These are phyloP conservation scores for Fennellomyces sp. DNA, from an alignment of 371 early-diverging fungal genomes.

Conservation along the genomic window DNA sequence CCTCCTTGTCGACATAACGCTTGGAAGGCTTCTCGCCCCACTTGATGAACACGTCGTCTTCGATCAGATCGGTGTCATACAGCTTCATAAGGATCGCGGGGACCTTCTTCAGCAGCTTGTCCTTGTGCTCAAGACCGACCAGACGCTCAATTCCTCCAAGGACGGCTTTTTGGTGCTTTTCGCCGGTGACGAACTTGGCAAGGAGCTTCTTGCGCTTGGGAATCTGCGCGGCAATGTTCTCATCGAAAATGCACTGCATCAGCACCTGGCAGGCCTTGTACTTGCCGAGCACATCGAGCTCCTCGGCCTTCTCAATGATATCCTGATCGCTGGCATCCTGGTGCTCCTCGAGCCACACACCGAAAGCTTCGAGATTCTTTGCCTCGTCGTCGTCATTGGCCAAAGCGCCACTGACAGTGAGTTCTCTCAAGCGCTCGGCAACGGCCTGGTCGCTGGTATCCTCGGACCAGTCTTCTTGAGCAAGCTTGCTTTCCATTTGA, in stretches of 20 bases:
- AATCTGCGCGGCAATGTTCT: constrained; percentile 63
- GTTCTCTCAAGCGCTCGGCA: constrained; percentile 74
- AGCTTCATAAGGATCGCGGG: constrained; percentile 84
- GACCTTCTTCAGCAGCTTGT: constrained; percentile 71
- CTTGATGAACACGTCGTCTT: constrained; percentile 86
- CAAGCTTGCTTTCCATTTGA: constrained; percentile 63
- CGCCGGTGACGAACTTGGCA: constrained; percentile 66
- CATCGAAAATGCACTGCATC: constrained; percentile 75
- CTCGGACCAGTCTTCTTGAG: constrained; percentile 84
- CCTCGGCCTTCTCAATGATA: constrained; percentile 77
- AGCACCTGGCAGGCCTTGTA: constrained; percentile 77
- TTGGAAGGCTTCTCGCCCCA: constrained; percentile 93
- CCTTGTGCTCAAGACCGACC: constrained; percentile 68
- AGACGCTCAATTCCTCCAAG: constrained; percentile 94
- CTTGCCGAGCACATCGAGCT: constrained; percentile 77
- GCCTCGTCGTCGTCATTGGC: constrained; percentile 71
- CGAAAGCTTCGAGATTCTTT: constrained; percentile 74
- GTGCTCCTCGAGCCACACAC: constrained; percentile 65
- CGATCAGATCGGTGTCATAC: constrained; percentile 90
- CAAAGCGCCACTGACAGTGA: constrained; percentile 54
- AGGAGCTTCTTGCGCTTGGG: constrained; percentile 71
- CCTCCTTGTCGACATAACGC: constrained; percentile 84
- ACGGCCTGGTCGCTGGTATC: constrained; percentile 85
- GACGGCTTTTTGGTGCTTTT: constrained; percentile 88
- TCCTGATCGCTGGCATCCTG: constrained; percentile 63